Evolutionary conservation across 352 stramenopile genomes (phyloP).

Genomic region (Pythium aristosporum): DNA sequence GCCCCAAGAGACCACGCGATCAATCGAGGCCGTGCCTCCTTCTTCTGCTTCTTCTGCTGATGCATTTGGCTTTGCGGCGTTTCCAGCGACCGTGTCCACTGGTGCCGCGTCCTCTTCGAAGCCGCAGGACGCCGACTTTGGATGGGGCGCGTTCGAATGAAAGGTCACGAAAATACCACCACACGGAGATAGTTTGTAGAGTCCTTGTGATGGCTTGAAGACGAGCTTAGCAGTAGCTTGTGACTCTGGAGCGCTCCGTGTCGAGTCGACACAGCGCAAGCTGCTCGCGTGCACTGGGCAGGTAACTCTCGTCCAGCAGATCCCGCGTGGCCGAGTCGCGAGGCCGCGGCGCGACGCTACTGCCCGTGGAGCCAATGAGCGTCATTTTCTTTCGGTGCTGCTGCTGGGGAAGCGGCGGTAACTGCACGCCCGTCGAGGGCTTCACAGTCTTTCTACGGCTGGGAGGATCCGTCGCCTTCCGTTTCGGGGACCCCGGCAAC

Average conservation of each 20-base stretch:
- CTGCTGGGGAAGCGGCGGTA: conserved; percentile 5
- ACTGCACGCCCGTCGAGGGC: not conserved
- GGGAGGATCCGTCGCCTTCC: not conserved
- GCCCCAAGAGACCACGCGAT: conserved; percentile 2
- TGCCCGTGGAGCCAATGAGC: conserved; percentile 14
- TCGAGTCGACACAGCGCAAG: conserved; percentile 39
- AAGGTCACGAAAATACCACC: no score
- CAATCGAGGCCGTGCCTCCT: not conserved
- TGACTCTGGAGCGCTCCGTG: not conserved
- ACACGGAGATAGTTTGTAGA: not conserved
- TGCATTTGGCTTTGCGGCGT: conserved; percentile 3
- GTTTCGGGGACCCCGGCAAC: conserved; percentile 21
- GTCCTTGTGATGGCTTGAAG: not conserved
- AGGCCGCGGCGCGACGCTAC: not conserved
- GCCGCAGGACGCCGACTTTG: conserved; percentile 2
- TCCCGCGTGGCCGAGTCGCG: conserved; percentile 35
- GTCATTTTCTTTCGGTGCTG: conserved; percentile 19
- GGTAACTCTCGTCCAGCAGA: conserved; percentile 60
- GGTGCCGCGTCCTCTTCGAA: not conserved
- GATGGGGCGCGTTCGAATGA: not conserved
- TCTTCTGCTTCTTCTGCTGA: not conserved
- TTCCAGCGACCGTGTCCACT: not conserved
- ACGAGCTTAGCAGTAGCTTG: not conserved
- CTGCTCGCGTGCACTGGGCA: conserved; percentile 58
- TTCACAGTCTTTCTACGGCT: conserved; percentile 4